Percentiles rank a stretch among this genome's conserved stretches.
Conservation (phyloP, 1,284 basidiomycete genomes). For the Kalmanozyma brasiliensis region DNA sequence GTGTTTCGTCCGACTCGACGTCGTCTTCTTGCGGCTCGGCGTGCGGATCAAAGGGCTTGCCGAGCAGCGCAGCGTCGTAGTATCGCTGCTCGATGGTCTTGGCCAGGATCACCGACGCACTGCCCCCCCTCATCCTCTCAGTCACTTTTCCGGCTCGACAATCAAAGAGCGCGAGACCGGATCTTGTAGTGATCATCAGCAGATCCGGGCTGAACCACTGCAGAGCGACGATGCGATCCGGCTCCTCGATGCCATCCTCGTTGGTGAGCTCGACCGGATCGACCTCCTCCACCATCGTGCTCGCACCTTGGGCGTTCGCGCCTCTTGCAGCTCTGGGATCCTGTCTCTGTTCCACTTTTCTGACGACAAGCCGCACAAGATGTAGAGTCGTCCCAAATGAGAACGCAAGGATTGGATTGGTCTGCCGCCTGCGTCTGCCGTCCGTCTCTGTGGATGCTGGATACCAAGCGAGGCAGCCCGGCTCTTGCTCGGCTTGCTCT, state of each 20-base stretch:
- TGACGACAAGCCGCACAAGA: slow-evolving; percentile 46
- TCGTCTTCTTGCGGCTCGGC: slow-evolving; percentile 10
- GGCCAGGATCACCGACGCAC: slow-evolving; percentile 68
- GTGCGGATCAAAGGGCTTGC: slow-evolving; percentile 25
- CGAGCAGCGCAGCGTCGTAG: slow-evolving; percentile 34
- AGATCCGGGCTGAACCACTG: slow-evolving; percentile 70
- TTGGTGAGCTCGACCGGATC: slow-evolving; percentile 40
- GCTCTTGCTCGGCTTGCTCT: slow-evolving; percentile 4
- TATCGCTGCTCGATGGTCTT: slow-evolving; percentile 42
- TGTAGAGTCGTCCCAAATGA: slow-evolving; percentile 52
- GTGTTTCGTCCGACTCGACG: background rate
- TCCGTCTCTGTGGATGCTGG: slow-evolving; percentile 49
- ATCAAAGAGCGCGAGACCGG: slow-evolving; percentile 51
- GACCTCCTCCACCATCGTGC: slow-evolving; percentile 28
- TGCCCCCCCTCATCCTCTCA: slow-evolving; percentile 44
- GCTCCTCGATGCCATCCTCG: slow-evolving; percentile 38
- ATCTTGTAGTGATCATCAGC: slow-evolving; percentile 45
- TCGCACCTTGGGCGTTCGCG: background rate
- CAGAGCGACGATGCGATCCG: slow-evolving; percentile 69
- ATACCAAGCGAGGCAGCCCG: slow-evolving; percentile 59
- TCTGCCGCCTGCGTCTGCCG: slow-evolving; percentile 38
- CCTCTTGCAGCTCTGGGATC: slow-evolving; percentile 8
- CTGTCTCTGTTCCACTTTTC: slow-evolving; percentile 23
- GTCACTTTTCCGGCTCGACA: slow-evolving; percentile 50
- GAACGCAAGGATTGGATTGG: slow-evolving; percentile 59